Evolutionary conservation across 257 asterid genomes (phyloP).

Genomic region (Ligustrum vulgare): DNA sequence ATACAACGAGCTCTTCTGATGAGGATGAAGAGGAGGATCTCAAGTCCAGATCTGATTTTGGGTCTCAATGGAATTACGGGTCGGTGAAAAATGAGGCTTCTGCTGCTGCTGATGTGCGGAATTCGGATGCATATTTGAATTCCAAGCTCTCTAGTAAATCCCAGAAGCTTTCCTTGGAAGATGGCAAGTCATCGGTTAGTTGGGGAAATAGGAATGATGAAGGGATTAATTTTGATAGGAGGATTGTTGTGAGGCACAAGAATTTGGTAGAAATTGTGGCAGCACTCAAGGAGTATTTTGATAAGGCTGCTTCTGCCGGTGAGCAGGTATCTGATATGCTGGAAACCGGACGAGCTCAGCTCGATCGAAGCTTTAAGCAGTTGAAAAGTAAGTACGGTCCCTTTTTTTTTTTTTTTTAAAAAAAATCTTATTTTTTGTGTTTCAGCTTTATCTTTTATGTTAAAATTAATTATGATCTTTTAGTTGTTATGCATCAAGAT

Average conservation of each 20-base stretch:
- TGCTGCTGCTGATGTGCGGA: conserved; percentile 23
- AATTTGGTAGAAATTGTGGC: conserved; percentile 87
- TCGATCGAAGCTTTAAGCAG: conserved; percentile 83
- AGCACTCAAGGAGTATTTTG: conserved; percentile 79
- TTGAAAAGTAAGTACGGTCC: conserved; percentile 61
- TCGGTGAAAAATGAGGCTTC: conserved; percentile 41
- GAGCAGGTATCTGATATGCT: conserved; percentile 91
- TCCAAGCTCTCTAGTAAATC: conserved; percentile 43
- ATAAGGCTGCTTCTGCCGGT: conserved; percentile 86
- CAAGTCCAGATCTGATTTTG: conserved; percentile 64
- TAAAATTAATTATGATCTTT: too few species aligned
- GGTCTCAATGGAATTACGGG: conserved; percentile 47
- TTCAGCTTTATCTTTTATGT: not conserved
- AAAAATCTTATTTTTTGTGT: not conserved
- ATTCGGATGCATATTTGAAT: conserved; percentile 25
- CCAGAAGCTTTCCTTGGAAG: conserved; percentile 57
- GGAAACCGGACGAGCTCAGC: conserved; percentile 85
- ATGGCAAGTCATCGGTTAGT: conserved; percentile 61
- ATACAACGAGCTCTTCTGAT: conserved; percentile 53
- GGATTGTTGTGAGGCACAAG: conserved; percentile 83
- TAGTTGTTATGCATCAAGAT: not conserved
- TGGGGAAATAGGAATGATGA: conserved; percentile 65
- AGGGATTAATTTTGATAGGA: conserved; percentile 52
- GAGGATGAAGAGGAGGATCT: conserved; percentile 49
- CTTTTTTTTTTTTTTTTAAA: not conserved